These are phyloP conservation scores for Nemania serpens DNA, from an alignment of 2,329 filamentous ascomycete genomes.

Conservation along the genomic window DNA sequence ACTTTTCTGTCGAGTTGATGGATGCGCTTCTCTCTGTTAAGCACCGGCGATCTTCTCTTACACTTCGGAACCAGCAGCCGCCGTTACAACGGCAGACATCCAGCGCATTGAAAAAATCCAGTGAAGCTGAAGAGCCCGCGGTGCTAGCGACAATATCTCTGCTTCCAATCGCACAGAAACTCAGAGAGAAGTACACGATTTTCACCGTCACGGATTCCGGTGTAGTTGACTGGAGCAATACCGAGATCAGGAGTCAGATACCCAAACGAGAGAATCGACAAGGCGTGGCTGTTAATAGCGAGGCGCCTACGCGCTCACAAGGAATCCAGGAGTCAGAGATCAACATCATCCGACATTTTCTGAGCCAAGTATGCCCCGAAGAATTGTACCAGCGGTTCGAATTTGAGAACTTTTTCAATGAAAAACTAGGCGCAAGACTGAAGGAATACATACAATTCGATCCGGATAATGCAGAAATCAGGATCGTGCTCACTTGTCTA, in stretches of 20 bases:
- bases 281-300: not conserved
- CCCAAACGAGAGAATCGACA: conserved; percentile 29
- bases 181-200: conserved; percentile 39
- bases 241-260: conserved; percentile 36
- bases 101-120: not conserved
- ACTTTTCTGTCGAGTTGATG: conserved; percentile 35
- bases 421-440: conserved; percentile 36
- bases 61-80: not conserved
- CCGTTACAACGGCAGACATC: conserved; percentile 26
- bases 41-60: conserved; percentile 26
- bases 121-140: conserved; percentile 7
- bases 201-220: conserved; percentile 38
- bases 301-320: conserved; percentile 19
- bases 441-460: conserved; percentile 43
- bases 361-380: conserved; percentile 41
- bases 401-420: conserved; percentile 43
- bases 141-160: conserved; percentile 36
- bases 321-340: conserved; percentile 41
- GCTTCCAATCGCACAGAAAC: conserved; percentile 39
- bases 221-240: conserved; percentile 37
- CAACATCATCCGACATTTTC: conserved; percentile 41
- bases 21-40: conserved; percentile 40
- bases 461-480: conserved; percentile 40
- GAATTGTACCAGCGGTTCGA: conserved; percentile 42
- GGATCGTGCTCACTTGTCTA: conserved; percentile 37